phyloP scores from a whole-genome alignment of 768 basidiomycete genomes.

The Amanita phalloides region DNA sequence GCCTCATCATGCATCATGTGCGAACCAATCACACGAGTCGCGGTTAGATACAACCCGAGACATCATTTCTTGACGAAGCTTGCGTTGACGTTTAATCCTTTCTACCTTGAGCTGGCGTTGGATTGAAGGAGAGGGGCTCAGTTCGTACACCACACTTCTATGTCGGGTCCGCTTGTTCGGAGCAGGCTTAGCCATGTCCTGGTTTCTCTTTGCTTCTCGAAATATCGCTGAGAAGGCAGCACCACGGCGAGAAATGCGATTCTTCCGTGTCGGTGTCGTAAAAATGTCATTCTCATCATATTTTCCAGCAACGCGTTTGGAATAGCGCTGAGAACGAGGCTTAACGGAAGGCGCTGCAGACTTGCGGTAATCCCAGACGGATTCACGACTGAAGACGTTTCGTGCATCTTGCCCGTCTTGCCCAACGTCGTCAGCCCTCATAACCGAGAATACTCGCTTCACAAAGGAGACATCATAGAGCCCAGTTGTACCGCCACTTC shows the following conservation, averaged over 20 bases:
- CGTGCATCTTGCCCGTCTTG: background rate
- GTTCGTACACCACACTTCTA: background rate
- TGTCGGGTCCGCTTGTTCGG: background rate
- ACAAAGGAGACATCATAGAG: slow-evolving; percentile 4
- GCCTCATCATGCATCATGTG: background rate
- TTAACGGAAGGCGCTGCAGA: background rate
- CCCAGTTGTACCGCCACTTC: background rate
- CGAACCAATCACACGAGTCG: slow-evolving; percentile 3
- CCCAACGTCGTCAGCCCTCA: slow-evolving; percentile 1
- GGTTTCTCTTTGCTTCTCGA: background rate
- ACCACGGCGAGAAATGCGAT: background rate
- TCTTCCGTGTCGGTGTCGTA: background rate
- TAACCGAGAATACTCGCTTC: slow-evolving; percentile 1
- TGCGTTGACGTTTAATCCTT: slow-evolving; percentile 5
- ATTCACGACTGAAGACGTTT: slow-evolving; percentile 4
- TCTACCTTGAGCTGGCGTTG: slow-evolving; percentile 3
- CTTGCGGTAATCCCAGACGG: background rate
- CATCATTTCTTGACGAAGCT: slow-evolving; percentile 1
- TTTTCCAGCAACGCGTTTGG: background rate
- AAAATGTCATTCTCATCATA: background rate
- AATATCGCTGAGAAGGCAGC: background rate
- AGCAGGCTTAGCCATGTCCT: background rate
- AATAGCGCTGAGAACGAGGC: background rate
- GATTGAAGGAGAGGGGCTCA: background rate
- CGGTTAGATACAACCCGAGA: background rate